These are phyloP conservation scores for Rhynchospora breviuscula DNA, from an alignment of 176 grass and related monocot genomes.

Conservation along the genomic window DNA sequence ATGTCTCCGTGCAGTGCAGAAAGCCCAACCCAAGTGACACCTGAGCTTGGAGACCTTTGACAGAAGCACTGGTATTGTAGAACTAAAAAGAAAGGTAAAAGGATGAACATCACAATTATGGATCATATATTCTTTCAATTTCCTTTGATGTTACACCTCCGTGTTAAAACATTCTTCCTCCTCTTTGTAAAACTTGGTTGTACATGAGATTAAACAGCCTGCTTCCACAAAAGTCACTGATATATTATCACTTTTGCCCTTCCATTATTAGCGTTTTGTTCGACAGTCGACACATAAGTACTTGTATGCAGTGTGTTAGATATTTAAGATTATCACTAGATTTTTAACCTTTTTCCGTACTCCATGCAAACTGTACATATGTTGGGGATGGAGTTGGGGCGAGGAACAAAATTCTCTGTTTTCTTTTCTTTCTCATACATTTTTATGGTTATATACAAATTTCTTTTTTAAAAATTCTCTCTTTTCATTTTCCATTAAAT, in stretches of 20 bases:
- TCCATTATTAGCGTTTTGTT: neutral
- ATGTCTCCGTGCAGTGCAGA: neutral
- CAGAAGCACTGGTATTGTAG: neutral
- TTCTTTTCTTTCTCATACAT: no score
- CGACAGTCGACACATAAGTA: neutral
- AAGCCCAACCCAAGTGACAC: neutral
- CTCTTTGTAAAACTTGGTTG: neutral
- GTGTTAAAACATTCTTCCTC: constrained; percentile 15
- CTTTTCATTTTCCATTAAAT: no score
- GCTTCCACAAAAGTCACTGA: neutral
- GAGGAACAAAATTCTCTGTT: no score
- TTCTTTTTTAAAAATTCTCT: no score
- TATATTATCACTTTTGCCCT: neutral
- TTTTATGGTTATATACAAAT: no score
- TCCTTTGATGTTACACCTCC: constrained; percentile 5
- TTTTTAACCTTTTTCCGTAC: no score
- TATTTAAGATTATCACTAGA: no score
- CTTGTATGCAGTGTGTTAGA: no score
- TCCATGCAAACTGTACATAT: no score
- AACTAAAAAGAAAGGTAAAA: neutral
- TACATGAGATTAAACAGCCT: neutral
- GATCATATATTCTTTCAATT: neutral
- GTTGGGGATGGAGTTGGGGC: no score
- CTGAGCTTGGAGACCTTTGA: neutral
- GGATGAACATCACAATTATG: neutral